Evolutionary conservation across 2,329 filamentous ascomycete species (phyloP), one percentile per base, ranked within the genome.

Genomic region (Xylariales sp.): DNA sequence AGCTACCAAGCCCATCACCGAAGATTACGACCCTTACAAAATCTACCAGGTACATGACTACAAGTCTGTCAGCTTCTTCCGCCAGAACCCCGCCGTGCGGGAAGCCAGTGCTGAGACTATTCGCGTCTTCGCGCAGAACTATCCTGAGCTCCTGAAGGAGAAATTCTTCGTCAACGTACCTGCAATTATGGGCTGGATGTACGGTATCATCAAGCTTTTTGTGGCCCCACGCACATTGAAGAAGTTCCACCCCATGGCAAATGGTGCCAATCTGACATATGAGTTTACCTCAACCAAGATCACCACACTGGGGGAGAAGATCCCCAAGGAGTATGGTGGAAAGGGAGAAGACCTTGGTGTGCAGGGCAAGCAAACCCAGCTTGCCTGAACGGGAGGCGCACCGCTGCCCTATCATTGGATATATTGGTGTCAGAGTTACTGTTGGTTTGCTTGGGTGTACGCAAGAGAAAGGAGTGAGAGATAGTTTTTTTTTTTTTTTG

Each of bases 131-230:
- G 78, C 82, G 36, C 81, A 78, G 49, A 85, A 86, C 49, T 96
- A 96, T 66, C 90, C 91, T 0, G 91, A 96, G 68, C 79, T 95
- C 8, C 74, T 96, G 33, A 80, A 79, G 52, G 79, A 91, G 67
- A 96, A 96, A 71, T 96, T 90, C 74, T 96, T 96, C 58, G 85
- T 96, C 66, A 96, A 96, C 54, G 88, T 96, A 5, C 91, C 91
- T 0, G 65, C 82, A 40, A 72, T 96, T 53, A 96, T 96, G 90
- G 86, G 88, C 40, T 96, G 90, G 73, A 76, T 89, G 57, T 89
- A 85, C 59, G 69, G 71, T 15, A 74, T 83, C 38, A 83, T 89
- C 69, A 89, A 88, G 68, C 63, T 87, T 14, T 83, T 90, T 59
- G 69, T 89, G 29, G 79, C 82, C 20, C 71, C 80, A 34, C 83